phyloP scores from a whole-genome alignment of 805 yeast genomes.

The Saturnispora gosingensis region DNA sequence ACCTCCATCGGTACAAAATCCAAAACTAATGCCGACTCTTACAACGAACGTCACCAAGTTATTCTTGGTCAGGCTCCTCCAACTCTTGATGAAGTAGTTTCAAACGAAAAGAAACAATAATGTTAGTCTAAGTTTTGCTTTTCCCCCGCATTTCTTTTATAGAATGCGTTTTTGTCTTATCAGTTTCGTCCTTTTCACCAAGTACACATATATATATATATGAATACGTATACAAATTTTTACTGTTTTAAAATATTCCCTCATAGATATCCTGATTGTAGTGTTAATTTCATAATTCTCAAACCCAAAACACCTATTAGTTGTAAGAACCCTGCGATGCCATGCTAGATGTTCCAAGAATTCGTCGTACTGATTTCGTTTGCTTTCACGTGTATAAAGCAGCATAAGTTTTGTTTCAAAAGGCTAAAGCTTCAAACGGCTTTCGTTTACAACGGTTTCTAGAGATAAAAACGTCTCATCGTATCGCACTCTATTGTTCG shows the following conservation, averaged over 20 bases:
- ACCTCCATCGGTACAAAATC: slow-evolving; percentile 10
- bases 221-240: not conserved
- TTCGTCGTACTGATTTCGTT: too few species aligned
- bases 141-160: not conserved
- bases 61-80: slow-evolving; percentile 3
- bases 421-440: not conserved
- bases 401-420: not conserved
- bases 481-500: not conserved
- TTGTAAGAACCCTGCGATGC: too few species aligned
- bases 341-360: too few species aligned
- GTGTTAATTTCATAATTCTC: too few species aligned
- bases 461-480: not conserved
- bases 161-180: not conserved
- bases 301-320: too few species aligned
- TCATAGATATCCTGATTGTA: not conserved
- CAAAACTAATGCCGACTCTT: slow-evolving; percentile 3
- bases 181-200: not conserved
- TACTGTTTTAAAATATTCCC: not conserved
- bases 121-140: not conserved
- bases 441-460: not conserved
- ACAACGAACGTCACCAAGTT: slow-evolving; percentile 2
- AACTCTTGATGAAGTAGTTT: not conserved
- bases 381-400: not conserved
- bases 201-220: not conserved
- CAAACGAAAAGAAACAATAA: slow-evolving; percentile 5